Percentiles rank a stretch among this genome's conserved stretches.
Conservation (phyloP, 1,284 basidiomycete species). For the Moesziomyces parantarcticus region DNA sequence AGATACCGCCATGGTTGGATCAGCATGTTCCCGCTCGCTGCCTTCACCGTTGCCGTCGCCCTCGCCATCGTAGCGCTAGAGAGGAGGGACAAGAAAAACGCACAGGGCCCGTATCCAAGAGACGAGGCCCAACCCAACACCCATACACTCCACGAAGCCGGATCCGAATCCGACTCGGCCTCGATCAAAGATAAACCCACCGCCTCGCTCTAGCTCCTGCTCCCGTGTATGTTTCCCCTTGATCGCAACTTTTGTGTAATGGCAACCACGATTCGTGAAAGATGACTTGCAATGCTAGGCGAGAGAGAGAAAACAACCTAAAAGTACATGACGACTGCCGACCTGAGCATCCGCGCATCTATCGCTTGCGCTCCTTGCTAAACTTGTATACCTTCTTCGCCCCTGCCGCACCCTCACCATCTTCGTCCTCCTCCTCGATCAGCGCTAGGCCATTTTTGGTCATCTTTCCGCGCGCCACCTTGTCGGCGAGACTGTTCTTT, state of each 20-base stretch:
- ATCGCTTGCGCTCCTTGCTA: conserved; percentile 57
- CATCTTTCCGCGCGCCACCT: conserved; percentile 48
- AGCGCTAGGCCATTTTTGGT: conserved; percentile 52
- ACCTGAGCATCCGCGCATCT: neutral
- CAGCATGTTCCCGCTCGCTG: conserved; percentile 43
- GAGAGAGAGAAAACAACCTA: neutral
- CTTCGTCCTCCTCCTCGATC: conserved; percentile 43
- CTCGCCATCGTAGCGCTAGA: conserved; percentile 39
- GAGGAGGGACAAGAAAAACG: conserved; percentile 25
- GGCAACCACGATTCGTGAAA: neutral
- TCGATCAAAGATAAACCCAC: conserved; percentile 17
- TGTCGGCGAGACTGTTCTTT: conserved; percentile 30
- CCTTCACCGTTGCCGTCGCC: conserved; percentile 30
- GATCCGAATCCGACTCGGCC: conserved; percentile 4
- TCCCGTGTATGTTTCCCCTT: neutral
- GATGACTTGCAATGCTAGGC: neutral
- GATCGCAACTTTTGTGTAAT: neutral
- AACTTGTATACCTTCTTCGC: conserved; percentile 47
- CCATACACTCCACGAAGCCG: conserved; percentile 7
- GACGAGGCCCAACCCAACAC: conserved; percentile 10
- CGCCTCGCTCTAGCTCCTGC: neutral
- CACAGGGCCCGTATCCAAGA: neutral
- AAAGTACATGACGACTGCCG: neutral
- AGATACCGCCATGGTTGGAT: conserved; percentile 57
- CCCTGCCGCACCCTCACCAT: conserved; percentile 25